Conservation (phyloP, 2,329 filamentous ascomycete species). For the Hymenoscyphus fraxineus region DNA sequence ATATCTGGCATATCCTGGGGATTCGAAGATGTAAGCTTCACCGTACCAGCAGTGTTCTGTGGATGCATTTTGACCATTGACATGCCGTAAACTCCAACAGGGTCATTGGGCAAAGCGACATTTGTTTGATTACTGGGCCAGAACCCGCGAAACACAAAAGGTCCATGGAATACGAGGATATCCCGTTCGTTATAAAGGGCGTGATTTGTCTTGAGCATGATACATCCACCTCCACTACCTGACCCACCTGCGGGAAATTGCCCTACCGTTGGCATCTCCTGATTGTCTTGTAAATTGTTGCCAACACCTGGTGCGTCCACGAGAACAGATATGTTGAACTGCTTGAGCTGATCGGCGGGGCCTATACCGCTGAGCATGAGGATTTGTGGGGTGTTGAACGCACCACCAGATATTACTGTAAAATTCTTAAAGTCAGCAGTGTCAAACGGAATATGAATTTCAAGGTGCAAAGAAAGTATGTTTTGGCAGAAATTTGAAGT, state of each 20-base stretch:
- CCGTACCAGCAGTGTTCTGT: constrained; percentile 51
- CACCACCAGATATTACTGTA: constrained; percentile 41
- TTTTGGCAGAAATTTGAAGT: too few species aligned
- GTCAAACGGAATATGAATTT: too few species aligned
- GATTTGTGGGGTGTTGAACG: constrained; percentile 44
- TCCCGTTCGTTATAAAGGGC: constrained; percentile 37
- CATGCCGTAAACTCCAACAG: constrained; percentile 4
- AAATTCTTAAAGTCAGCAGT: too few species aligned
- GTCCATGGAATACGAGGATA: constrained; percentile 31
- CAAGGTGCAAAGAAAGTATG: too few species aligned
- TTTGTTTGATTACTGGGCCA: constrained; percentile 42
- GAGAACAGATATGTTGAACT: constrained; percentile 43
- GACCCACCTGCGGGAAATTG: background rate
- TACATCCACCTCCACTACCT: constrained; percentile 2
- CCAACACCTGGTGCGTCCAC: constrained; percentile 50
- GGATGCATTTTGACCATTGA: constrained; percentile 37
- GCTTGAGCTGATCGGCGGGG: constrained; percentile 40
- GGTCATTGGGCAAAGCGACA: constrained; percentile 29
- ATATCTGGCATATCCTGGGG: constrained; percentile 62
- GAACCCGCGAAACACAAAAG: constrained; percentile 28
- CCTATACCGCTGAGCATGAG: constrained; percentile 45
- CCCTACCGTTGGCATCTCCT: constrained; percentile 8
- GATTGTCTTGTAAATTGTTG: constrained; percentile 39
- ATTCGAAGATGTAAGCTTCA: constrained; percentile 56
- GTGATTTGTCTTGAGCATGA: constrained; percentile 9